These are phyloP conservation scores for Magnusiomyces fungicola DNA, from an alignment of 1,139 yeast genomes.

Conservation along the genomic window DNA sequence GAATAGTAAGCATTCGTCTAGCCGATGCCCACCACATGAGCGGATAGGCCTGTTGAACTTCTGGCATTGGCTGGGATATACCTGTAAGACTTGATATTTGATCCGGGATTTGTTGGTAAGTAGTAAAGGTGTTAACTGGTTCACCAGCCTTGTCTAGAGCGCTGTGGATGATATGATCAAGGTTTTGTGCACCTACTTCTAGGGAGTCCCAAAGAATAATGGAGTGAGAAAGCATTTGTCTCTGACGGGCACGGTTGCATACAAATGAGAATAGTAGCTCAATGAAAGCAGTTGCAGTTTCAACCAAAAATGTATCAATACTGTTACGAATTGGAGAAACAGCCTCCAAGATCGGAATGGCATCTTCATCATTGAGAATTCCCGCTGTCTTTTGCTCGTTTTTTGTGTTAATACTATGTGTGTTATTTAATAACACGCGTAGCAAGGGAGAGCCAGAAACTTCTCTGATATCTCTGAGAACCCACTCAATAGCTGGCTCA, in stretches of 20 bases:
- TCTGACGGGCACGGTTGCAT: constrained; percentile 74
- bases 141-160: constrained; percentile 3
- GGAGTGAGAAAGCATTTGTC: constrained; percentile 59
- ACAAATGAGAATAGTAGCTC: constrained; percentile 47
- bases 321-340: constrained; percentile 15
- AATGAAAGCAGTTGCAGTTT: constrained; percentile 27
- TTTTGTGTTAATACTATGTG: background rate
- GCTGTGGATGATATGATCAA: constrained; percentile 88
- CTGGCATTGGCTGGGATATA: background rate
- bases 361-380: constrained; percentile 8
- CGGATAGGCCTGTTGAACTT: constrained; percentile 39
- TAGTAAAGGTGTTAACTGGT: constrained; percentile 1
- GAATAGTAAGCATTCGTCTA: constrained; percentile 61
- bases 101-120: background rate
- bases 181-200: constrained; percentile 82
- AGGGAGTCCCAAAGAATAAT: constrained; percentile 66
- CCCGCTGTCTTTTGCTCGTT: constrained; percentile 5
- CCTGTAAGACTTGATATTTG: background rate
- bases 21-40: constrained; percentile 62
- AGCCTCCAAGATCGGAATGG: constrained; percentile 8
- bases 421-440: constrained; percentile 3
- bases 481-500: constrained; percentile 26
- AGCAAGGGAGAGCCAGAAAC: constrained; percentile 19
- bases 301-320: constrained; percentile 23
- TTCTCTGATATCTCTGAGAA: constrained; percentile 28